A percentile compares a stretch with the other conserved stretches of the same genome.
phyloP scores from a whole-genome alignment of 306 rosid genomes.

The Lablab purpureus region DNA sequence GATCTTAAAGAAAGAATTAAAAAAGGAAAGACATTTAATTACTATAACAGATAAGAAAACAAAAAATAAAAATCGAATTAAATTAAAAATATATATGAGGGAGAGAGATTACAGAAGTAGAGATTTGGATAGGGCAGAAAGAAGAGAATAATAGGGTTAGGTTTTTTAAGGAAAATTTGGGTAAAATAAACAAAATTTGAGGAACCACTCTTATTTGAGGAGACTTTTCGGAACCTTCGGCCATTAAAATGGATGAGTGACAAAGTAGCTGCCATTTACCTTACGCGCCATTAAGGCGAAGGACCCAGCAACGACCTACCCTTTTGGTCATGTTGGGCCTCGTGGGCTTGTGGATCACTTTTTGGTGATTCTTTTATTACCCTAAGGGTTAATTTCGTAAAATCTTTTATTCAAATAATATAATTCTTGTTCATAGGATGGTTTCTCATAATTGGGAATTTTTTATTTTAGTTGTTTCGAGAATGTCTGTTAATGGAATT shows the following conservation, averaged over 20 bases:
- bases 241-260: conserved; percentile 31
- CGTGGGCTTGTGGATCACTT: neutral
- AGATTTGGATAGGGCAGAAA: conserved; percentile 22
- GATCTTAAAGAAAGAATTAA: conserved; percentile 33
- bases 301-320: conserved; percentile 18
- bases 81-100: neutral
- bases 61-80: neutral
- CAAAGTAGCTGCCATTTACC: conserved; percentile 30
- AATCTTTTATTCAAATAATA: too few species aligned
- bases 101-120: neutral
- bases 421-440: too few species aligned
- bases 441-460: too few species aligned
- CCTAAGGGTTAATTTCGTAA: too few species aligned
- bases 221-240: conserved; percentile 2
- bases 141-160: neutral
- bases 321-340: conserved; percentile 8
- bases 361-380: neutral
- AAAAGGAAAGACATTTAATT: conserved; percentile 29
- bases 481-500: too few species aligned
- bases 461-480: too few species aligned
- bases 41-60: neutral
- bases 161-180: neutral
- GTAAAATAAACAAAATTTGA: neutral
- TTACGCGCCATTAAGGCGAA: conserved; percentile 38
- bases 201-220: conserved; percentile 27